Percentiles rank a stretch among this genome's conserved stretches.
These are phyloP conservation scores for Apodospora peruviana DNA, from an alignment of 495 filamentous ascomycete species.

Conservation along the genomic window DNA sequence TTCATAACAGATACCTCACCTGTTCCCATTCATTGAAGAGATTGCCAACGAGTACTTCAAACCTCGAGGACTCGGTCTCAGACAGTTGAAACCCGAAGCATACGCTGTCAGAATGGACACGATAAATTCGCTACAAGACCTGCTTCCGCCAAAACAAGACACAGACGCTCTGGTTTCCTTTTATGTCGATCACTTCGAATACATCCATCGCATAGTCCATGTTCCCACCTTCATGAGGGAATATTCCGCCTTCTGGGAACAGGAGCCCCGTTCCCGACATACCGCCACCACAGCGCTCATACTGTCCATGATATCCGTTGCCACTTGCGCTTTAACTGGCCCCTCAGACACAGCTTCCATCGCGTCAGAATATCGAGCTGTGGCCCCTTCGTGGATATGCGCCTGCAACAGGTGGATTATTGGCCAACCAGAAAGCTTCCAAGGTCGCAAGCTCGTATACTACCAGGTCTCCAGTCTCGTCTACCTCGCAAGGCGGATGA, in stretches of 20 bases:
- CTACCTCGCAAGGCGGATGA: conserved; percentile 29
- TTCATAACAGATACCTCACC: conserved; percentile 7
- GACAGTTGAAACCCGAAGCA: conserved; percentile 19
- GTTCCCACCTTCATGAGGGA: conserved; percentile 42
- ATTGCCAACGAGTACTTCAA: conserved; percentile 29
- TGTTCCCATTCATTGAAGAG: conserved; percentile 28
- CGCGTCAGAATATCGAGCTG: too few species aligned
- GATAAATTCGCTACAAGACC: neutral
- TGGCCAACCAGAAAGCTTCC: conserved; percentile 21
- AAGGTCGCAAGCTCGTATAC: conserved; percentile 25
- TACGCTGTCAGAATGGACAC: neutral
- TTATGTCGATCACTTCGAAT: conserved; percentile 40
- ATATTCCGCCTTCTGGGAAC: conserved; percentile 32
- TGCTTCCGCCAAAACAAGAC: conserved; percentile 42
- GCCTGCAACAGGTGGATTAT: conserved; percentile 26
- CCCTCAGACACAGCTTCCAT: conserved; percentile 65
- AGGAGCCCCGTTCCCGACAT: conserved; percentile 6
- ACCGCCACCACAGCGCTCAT: conserved; percentile 27
- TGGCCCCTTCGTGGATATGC: conserved; percentile 26
- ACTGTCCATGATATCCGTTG: conserved; percentile 26
- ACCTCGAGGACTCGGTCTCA: conserved; percentile 25
- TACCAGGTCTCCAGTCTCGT: conserved; percentile 28
- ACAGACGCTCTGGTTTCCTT: conserved; percentile 39
- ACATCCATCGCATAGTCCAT: conserved; percentile 47
- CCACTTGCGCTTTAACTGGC: conserved; percentile 65